Conservation (phyloP, 192 early-diverging fungal species). For the Umbelopsis sp. region DNA sequence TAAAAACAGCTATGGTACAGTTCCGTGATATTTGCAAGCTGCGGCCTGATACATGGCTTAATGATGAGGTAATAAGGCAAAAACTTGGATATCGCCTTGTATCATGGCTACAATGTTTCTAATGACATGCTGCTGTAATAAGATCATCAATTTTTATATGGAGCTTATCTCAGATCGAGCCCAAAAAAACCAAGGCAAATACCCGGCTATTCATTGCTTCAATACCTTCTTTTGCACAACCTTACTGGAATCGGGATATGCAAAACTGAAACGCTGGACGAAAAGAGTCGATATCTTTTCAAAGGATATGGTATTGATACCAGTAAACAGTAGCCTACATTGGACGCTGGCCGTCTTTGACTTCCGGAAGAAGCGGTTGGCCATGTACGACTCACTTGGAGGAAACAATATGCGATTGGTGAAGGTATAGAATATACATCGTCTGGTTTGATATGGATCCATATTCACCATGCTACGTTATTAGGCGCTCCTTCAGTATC, state of each 20-base stretch:
- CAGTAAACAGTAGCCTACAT: slow-evolving; percentile 70
- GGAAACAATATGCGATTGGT: slow-evolving; percentile 62
- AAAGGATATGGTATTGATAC: slow-evolving; percentile 78
- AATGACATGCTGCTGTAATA: neutral
- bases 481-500: slow-evolving; percentile 65
- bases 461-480: neutral
- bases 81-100: no score
- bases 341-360: slow-evolving; percentile 49
- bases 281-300: slow-evolving; percentile 79
- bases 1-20: slow-evolving; percentile 25
- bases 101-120: neutral
- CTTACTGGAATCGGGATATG: slow-evolving; percentile 70
- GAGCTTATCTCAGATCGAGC: slow-evolving; percentile 73
- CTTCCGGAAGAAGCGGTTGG: slow-evolving; percentile 59
- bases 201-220: slow-evolving; percentile 81
- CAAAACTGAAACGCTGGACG: slow-evolving; percentile 79
- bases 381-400: slow-evolving; percentile 83
- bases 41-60: slow-evolving; percentile 78
- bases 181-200: slow-evolving; percentile 32
- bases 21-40: slow-evolving; percentile 73
- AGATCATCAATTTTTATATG: slow-evolving; percentile 91
- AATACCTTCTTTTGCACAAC: slow-evolving; percentile 91
- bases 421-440: no score
- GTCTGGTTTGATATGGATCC: no score
- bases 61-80: slow-evolving; percentile 76